Evolutionary conservation across 2,329 filamentous ascomycete species (phyloP), one percentile per base, ranked within the genome.

Genomic region (Rutstroemia sp.): DNA sequence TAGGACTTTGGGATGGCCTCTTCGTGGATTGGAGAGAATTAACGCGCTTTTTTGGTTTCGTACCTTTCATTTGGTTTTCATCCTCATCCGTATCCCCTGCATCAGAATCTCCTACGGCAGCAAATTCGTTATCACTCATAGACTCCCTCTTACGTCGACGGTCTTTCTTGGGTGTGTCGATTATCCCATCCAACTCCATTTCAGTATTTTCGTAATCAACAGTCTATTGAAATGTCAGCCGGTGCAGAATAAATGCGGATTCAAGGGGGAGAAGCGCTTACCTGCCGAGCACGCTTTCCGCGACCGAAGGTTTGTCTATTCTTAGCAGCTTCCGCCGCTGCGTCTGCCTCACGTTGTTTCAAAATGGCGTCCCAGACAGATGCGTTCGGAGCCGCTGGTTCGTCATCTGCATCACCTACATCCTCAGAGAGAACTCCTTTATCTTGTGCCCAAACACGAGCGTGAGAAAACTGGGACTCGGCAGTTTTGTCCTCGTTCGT

Each of bases 361-460:
- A 99, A 76, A 58, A 99, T 96, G 64, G 86, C 86, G 54, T 95
- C 91, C 95, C 95, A 99, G 0, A 95, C 82, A 38, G 83, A 84
- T 14, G 81, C 78, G 65, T 85, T 85, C 9, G 85, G 76, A 0
- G 77, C 75, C 7, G 76, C 70, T 5, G 79, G 75, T 6, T 80
- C 78, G 25, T 81, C 75, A 2, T 78, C 74, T 23, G 67, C 61
- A 42, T 78, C 76, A 46, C 81, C 76, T 21, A 88, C 69, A 23
- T 82, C 78, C 17, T 87, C 85, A 49, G 85, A 79, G 5, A 95
- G 76, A 0, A 77, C 75, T 7, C 80, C 82, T 62, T 83, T 82
- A 38, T 95, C 87, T 65, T 95, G 95, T 4, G 87, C 87, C 94
- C 94, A 99, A 1, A 99, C 87, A 46, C 89, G 83, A 40, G 92